Conservation (phyloP, 139 green algal species). For the Coelastrella sp. region DNA sequence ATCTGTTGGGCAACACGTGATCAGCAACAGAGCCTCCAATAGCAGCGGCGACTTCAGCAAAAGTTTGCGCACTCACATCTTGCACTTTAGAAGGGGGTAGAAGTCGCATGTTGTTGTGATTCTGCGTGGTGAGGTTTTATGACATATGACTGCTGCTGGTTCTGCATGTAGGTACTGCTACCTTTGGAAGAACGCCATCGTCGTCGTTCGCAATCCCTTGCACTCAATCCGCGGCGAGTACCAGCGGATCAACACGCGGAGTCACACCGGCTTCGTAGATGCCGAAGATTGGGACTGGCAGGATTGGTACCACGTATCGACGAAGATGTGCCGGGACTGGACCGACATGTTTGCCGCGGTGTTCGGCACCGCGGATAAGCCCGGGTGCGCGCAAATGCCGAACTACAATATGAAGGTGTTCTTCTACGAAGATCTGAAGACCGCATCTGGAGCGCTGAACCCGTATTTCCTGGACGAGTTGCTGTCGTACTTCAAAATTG, state of each 20-base stretch:
- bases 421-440: constrained; percentile 36
- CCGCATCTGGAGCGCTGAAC: not conserved
- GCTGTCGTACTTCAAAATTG: constrained; percentile 4
- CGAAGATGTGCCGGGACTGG: constrained; percentile 14
- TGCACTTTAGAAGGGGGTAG: no score
- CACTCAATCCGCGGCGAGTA: constrained; percentile 25
- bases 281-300: constrained; percentile 19
- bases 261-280: constrained; percentile 17
- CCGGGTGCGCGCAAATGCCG: not conserved
- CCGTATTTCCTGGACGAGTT: constrained; percentile 34
- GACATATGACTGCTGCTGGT: not conserved
- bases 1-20: no score
- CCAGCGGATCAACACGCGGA: constrained; percentile 23
- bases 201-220: constrained; percentile 15
- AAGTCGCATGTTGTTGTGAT: no score
- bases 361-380: constrained; percentile 7
- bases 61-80: no score
- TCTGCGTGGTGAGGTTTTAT: not conserved
- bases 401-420: constrained; percentile 35
- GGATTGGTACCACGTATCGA: constrained; percentile 30
- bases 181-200: constrained; percentile 2
- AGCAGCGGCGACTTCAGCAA: no score
- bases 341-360: constrained; percentile 26
- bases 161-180: constrained; percentile 18
- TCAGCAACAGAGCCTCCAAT: no score